phyloP scores from a whole-genome alignment of 2,329 filamentous ascomycete genomes.

The Claviceps fusiformis region DNA sequence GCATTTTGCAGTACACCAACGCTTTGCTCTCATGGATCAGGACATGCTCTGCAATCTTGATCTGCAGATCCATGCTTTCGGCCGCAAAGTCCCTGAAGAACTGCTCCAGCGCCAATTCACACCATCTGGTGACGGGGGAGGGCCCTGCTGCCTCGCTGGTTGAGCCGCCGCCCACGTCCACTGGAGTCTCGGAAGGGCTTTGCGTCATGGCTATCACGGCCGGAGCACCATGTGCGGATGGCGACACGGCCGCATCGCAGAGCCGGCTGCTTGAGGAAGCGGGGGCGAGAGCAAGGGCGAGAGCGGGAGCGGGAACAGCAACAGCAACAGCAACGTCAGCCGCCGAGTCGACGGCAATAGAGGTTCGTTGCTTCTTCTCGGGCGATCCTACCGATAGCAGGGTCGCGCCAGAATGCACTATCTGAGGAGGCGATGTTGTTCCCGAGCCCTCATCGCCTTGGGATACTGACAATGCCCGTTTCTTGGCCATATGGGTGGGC shows the following conservation, averaged over 20 bases:
- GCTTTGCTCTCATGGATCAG: conserved; percentile 46
- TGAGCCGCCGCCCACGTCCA: neutral
- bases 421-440: conserved; percentile 10
- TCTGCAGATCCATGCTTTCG: conserved; percentile 44
- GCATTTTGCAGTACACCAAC: conserved; percentile 51
- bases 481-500: conserved; percentile 27
- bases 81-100: conserved; percentile 45
- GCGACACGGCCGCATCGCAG: neutral
- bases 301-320: no score
- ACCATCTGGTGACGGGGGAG: conserved; percentile 32
- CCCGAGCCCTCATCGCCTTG: conserved; percentile 9
- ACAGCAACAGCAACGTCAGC: no score
- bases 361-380: conserved; percentile 21
- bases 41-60: conserved; percentile 45
- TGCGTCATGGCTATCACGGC: neutral
- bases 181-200: neutral
- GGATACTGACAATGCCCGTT: conserved; percentile 22
- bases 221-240: conserved; percentile 1
- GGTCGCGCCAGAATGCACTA: conserved; percentile 18
- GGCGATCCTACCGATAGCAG: conserved; percentile 17
- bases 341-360: conserved; percentile 11
- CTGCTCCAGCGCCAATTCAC: conserved; percentile 44
- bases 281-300: neutral
- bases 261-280: neutral
- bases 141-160: conserved; percentile 18